Conservation (phyloP, 2,329 filamentous ascomycete genomes). For the Thermothelomyces thermophilus region DNA sequence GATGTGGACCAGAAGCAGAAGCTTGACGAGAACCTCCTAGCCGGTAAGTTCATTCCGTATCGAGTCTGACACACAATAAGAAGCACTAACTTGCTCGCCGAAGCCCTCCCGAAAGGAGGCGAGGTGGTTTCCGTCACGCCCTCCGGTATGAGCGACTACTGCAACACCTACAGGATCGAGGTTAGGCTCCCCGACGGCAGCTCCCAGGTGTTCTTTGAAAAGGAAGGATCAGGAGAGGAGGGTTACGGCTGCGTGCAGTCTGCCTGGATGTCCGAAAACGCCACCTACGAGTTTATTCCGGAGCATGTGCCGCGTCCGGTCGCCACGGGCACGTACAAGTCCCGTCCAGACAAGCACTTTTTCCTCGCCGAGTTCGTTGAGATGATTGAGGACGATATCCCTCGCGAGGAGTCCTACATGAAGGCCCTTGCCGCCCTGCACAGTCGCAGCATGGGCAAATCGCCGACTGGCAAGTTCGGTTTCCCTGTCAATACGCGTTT, state of each 20-base stretch:
- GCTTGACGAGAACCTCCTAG: constrained; percentile 18
- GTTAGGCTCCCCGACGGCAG: constrained; percentile 15
- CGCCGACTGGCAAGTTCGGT: constrained; percentile 22
- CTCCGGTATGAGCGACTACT: constrained; percentile 21
- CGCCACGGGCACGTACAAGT: constrained; percentile 21
- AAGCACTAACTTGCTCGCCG: not conserved
- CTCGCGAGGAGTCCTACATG: constrained; percentile 19
- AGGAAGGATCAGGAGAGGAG: constrained; percentile 15
- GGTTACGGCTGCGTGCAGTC: constrained; percentile 20
- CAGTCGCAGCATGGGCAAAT: constrained; percentile 24
- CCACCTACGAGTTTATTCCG: constrained; percentile 22
- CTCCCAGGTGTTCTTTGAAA: constrained; percentile 14
- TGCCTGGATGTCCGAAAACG: constrained; percentile 22
- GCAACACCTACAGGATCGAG: constrained; percentile 17
- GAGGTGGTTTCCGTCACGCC: constrained; percentile 20
- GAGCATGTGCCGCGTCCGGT: constrained; percentile 23
- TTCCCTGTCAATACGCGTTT: constrained; percentile 19
- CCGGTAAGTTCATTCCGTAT: constrained; percentile 3
- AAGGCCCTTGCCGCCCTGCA: constrained; percentile 22
- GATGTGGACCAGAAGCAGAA: constrained; percentile 15
- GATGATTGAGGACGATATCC: constrained; percentile 25
- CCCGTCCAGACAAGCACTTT: constrained; percentile 22
- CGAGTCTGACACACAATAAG: too few species aligned
- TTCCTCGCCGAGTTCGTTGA: constrained; percentile 25
- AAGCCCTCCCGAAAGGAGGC: constrained; percentile 19